phyloP scores from a whole-genome alignment of 768 basidiomycete genomes.

The Paxillus ammoniavirescens region DNA sequence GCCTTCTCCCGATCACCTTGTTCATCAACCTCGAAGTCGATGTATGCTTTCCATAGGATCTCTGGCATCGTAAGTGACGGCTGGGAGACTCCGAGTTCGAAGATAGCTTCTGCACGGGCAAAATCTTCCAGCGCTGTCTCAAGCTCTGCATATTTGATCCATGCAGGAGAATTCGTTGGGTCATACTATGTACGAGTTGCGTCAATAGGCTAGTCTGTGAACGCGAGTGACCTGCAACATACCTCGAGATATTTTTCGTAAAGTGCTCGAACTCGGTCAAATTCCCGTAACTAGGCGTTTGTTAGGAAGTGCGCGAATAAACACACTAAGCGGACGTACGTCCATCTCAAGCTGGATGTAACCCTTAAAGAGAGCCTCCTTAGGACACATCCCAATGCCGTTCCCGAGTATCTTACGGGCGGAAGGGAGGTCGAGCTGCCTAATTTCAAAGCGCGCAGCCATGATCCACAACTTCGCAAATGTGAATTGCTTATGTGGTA shows the following conservation, averaged over 20 bases:
- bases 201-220: not conserved
- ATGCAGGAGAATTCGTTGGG: slow-evolving; percentile 85
- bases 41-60: slow-evolving; percentile 90
- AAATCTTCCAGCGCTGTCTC: slow-evolving; percentile 87
- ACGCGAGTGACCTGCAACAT: slow-evolving; percentile 14
- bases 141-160: slow-evolving; percentile 95
- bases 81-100: slow-evolving; percentile 87
- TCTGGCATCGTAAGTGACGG: slow-evolving; percentile 92
- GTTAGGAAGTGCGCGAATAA: slow-evolving; percentile 6
- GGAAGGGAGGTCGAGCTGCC: slow-evolving; percentile 74
- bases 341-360: slow-evolving; percentile 95
- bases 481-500: slow-evolving; percentile 96
- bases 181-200: slow-evolving; percentile 56
- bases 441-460: slow-evolving; percentile 90
- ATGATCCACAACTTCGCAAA: slow-evolving; percentile 96
- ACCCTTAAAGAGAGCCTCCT: slow-evolving; percentile 92
- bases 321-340: slow-evolving; percentile 39
- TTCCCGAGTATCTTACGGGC: slow-evolving; percentile 89
- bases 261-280: slow-evolving; percentile 86
- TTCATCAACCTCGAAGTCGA: slow-evolving; percentile 95
- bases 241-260: slow-evolving; percentile 96
- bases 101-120: slow-evolving; percentile 87
- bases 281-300: slow-evolving; percentile 74
- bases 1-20: slow-evolving; percentile 81
- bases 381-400: slow-evolving; percentile 94